Evolutionary conservation across 1,284 basidiomycete genomes (phyloP), one percentile per base, ranked within the genome.

Genomic region (Coniophora puteana): DNA sequence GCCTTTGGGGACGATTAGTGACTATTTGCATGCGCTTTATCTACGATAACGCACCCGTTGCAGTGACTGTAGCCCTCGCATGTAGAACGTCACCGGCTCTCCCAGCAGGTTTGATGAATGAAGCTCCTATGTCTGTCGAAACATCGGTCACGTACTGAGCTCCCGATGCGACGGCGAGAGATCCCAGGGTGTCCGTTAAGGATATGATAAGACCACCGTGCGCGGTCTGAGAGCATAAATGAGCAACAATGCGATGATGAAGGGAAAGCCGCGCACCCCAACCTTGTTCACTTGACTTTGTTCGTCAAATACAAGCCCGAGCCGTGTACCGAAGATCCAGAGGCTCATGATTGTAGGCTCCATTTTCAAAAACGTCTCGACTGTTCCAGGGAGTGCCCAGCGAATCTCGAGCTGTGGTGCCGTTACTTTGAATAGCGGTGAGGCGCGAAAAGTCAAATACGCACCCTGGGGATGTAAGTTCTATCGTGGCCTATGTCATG

Each of bases 61-160:
- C 78, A 25, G 76, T 81, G 23, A 89, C 56, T 6, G 69, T 68
- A 0, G 80, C 83, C 47, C 71, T 82, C 8, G 77, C 78, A 37
- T 75, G 71, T 17, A 90, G 61, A 7, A 72, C 62, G 46, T 89
- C 84, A 5, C 85, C 87, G 0, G 67, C 64, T 38, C 65, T 71
- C 14, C 88, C 89, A 2, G 74, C 83, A 11, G 83, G 80, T 36
- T 78, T 78, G 40, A 89, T 79, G 51, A 90, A 94, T 3, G 87
- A 89, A 0, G 89, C 83, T 35, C 83, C 83, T 52, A 95, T 83
- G 57, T 94, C 91, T 1, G 89, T 91, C 3, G 86, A 90, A 6
- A 94, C 89, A 13, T 92, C 86, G 0, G 92, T 93, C 80, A 90
- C 86, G 59, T 69, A 85, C 17, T 91, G 77, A 4, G 92, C 92